Evolutionary conservation across 495 filamentous ascomycete species (phyloP), one percentile per base, ranked within the genome.

Genomic region (Penicillium parvum): DNA sequence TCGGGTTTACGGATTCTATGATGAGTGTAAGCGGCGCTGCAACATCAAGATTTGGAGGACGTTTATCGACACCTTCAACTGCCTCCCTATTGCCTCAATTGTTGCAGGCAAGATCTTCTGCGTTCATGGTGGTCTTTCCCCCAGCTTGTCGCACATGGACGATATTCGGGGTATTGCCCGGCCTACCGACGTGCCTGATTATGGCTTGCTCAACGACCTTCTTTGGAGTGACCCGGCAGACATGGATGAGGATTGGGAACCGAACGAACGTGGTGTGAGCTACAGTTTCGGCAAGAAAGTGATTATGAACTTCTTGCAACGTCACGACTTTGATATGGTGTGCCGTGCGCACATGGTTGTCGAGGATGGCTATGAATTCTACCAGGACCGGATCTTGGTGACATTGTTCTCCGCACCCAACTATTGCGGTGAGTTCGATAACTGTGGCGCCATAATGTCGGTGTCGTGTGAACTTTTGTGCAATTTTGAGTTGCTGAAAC

Each of bases 11-110:
- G 92, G 92, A 7, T 99, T 99, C 65, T 99, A 99, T 71, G 92
- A 99, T 57, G 92, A 99, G 55, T 99, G 92, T 76, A 99, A 99
- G 67, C 78, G 92, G 52, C 77, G 92, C 44, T 95, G 89, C 70
- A 97, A 95, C 61, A 86, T 99, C 59, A 99, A 99, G 71, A 81
- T 96, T 38, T 99, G 92, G 92, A 99, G 97, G 74, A 91, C 87
- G 0, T 99, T 99, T 60, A 81, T 99, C 35, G 92, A 99, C 62
- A 95, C 88, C n/a, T 99, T 99, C 74, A 99, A 99, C 62, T 86
- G 81, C 17, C 79, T 99, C 11, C 92, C 94, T 0, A 96, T 99
- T 53, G 92, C 92, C 21, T 77, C 94, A 11, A 97, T 96, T 53
- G 94, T 99, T 17, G 94, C 92, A 1, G 87, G 86, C 27, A 99